Conservation (phyloP, 208 protist species). For the Trypanosomatidae sp. region DNA sequence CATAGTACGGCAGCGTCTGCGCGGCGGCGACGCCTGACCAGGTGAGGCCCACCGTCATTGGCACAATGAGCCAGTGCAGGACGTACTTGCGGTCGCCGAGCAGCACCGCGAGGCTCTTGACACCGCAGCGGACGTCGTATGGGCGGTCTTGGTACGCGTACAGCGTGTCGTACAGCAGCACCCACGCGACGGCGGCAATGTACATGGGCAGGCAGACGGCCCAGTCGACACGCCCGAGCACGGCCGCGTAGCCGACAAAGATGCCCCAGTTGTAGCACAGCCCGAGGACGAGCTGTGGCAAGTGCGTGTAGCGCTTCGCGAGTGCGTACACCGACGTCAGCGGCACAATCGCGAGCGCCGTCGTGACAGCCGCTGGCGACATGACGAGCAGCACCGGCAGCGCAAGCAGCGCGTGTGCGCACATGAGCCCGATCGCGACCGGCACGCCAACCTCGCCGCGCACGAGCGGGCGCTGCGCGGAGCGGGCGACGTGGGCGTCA, state of each 20-base stretch:
- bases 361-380: constrained; percentile 37
- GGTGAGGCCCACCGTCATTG: constrained; percentile 26
- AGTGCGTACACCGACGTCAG: constrained; percentile 64
- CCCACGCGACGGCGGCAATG: constrained; percentile 50
- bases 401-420: constrained; percentile 20
- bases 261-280: constrained; percentile 78
- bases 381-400: constrained; percentile 53
- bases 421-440: constrained; percentile 29
- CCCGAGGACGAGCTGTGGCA: constrained; percentile 62
- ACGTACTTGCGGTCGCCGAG: constrained; percentile 76
- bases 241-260: constrained; percentile 79
- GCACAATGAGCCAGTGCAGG: constrained; percentile 36
- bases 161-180: constrained; percentile 75
- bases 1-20: constrained; percentile 65
- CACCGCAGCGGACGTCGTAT: constrained; percentile 63
- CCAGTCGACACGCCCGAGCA: constrained; percentile 59
- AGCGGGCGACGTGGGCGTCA: constrained; percentile 60
- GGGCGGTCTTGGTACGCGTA: constrained; percentile 70
- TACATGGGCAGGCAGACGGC: constrained; percentile 65
- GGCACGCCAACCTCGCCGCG: constrained; percentile 31
- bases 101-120: constrained; percentile 74
- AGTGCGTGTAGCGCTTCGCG: constrained; percentile 75
- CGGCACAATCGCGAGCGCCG: constrained; percentile 42
- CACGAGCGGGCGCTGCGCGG: constrained; percentile 45
- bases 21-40: constrained; percentile 46